These are phyloP conservation scores for Penicillium sp. DNA, from an alignment of 2,329 filamentous ascomycete genomes.

Conservation along the genomic window DNA sequence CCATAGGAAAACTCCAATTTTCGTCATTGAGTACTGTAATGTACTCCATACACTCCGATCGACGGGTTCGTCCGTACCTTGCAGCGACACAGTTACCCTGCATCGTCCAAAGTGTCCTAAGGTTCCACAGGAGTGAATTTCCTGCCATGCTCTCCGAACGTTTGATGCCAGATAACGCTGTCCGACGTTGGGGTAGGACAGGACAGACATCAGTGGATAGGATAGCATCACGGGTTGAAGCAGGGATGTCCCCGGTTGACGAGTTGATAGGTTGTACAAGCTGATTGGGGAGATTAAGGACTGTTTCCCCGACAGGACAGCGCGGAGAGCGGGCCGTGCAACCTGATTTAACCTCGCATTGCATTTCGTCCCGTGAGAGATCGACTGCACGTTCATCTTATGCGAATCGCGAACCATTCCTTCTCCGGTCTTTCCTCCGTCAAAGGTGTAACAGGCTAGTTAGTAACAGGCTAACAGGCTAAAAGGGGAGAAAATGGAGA, in stretches of 20 bases:
- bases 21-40: not conserved
- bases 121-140: constrained; percentile 9
- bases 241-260: constrained; percentile 2
- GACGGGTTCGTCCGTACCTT: constrained; percentile 27
- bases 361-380: constrained; percentile 25
- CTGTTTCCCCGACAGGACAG: constrained; percentile 2
- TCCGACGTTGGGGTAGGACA: not conserved
- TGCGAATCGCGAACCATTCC: constrained; percentile 1
- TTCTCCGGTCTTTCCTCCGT: not conserved
- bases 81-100: constrained; percentile 22
- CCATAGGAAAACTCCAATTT: not conserved
- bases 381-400: constrained; percentile 28
- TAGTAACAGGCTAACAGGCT: constrained; percentile 11
- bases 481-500: not conserved
- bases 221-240: constrained; percentile 1
- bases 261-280: not conserved
- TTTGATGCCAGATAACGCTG: constrained; percentile 13
- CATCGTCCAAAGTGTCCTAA: constrained; percentile 7
- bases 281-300: not conserved
- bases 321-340: constrained; percentile 16
- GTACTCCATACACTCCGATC: constrained; percentile 9
- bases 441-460: constrained; percentile 20
- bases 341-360: constrained; percentile 28
- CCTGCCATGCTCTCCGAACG: constrained; percentile 7
- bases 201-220: not conserved